Conservation (phyloP, 2,329 filamentous ascomycete genomes). For the Verticillium tricorpus region DNA sequence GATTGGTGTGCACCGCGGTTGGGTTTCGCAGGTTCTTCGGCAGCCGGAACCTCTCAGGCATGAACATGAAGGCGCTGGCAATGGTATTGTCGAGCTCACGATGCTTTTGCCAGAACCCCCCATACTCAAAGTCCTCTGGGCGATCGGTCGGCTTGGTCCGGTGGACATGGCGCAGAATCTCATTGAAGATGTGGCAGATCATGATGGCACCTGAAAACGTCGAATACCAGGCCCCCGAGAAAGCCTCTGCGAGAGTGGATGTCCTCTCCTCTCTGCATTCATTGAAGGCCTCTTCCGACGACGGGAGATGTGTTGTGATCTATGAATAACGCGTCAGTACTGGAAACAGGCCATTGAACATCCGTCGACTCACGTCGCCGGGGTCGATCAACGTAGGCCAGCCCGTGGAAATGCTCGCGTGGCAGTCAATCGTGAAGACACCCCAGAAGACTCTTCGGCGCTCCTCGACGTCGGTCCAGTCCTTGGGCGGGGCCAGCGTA, state of each 20-base stretch:
- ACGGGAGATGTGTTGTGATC: constrained; percentile 76
- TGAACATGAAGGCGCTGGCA: constrained; percentile 70
- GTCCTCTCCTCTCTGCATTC: constrained; percentile 60
- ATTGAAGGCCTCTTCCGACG: constrained; percentile 72
- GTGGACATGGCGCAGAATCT: constrained; percentile 77
- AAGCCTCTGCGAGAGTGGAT: constrained; percentile 58
- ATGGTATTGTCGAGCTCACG: constrained; percentile 76
- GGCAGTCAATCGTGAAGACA: constrained; percentile 76
- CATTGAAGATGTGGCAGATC: constrained; percentile 74
- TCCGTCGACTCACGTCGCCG: constrained; percentile 46
- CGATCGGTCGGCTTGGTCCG: constrained; percentile 64
- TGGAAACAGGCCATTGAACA: neutral
- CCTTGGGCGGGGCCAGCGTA: constrained; percentile 65
- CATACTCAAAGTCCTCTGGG: constrained; percentile 68
- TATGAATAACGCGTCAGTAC: constrained; percentile 12
- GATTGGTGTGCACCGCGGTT: constrained; percentile 76
- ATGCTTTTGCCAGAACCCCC: constrained; percentile 83
- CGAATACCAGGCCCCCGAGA: constrained; percentile 60
- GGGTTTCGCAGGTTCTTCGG: constrained; percentile 65
- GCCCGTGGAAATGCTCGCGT: constrained; percentile 82
- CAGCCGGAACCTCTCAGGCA: constrained; percentile 71
- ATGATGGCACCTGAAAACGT: constrained; percentile 69
- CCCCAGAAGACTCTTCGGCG: constrained; percentile 83
- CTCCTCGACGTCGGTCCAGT: constrained; percentile 76
- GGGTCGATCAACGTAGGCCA: constrained; percentile 83